Conservation (phyloP, 1,139 yeast genomes). For the Suhomyces panamericanus region DNA sequence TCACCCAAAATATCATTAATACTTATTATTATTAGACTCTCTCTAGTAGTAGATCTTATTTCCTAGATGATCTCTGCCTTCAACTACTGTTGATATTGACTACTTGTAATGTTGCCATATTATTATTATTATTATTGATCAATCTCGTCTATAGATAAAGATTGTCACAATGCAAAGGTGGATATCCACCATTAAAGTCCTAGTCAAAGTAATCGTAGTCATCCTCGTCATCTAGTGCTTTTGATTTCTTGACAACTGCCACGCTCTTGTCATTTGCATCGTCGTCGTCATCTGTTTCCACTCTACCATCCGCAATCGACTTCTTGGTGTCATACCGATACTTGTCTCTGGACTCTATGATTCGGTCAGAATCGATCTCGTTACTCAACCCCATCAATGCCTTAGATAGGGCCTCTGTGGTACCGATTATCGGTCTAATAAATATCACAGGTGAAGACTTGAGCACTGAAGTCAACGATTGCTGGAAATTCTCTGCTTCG, state of each 20-base stretch:
- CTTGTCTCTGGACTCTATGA: constrained; percentile 39
- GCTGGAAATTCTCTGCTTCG: constrained; percentile 63
- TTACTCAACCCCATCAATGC: constrained; percentile 83
- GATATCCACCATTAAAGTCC: not conserved
- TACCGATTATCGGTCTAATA: constrained; percentile 86
- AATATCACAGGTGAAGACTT: constrained; percentile 79
- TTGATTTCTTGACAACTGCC: not conserved
- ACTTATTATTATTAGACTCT: too few species aligned
- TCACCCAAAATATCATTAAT: too few species aligned
- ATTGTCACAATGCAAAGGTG: constrained; percentile 2
- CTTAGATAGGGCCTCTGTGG: constrained; percentile 85
- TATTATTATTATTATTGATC: not conserved
- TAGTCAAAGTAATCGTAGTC: constrained; percentile 9
- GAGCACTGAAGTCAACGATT: constrained; percentile 66
- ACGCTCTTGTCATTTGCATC: not conserved
- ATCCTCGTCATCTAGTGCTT: not conserved
- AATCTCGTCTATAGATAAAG: not conserved
- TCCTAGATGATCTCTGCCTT: too few species aligned
- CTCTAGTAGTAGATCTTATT: too few species aligned
- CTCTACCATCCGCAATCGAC: not conserved
- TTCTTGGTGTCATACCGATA: constrained; percentile 13
- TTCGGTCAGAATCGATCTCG: constrained; percentile 64
- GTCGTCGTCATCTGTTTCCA: constrained; percentile 10
- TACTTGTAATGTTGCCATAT: too few species aligned
- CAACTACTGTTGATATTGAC: too few species aligned